These are phyloP conservation scores for Citrullus amarus DNA, from an alignment of 306 rosid genomes.

Conservation along the genomic window DNA sequence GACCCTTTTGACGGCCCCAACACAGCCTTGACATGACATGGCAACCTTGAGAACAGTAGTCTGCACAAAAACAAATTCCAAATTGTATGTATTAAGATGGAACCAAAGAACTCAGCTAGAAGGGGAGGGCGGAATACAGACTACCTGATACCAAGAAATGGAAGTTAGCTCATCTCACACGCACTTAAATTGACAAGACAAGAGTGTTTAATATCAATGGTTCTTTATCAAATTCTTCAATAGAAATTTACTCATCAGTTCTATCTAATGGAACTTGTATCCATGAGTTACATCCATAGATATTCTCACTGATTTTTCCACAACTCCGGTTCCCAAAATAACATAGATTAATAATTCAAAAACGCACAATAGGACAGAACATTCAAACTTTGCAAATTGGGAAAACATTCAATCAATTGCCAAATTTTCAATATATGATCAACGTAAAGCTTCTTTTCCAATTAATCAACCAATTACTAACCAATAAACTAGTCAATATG, in stretches of 20 bases:
- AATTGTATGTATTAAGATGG: not conserved
- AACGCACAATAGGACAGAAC: not conserved
- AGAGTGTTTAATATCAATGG: not conserved
- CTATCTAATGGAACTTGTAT: not conserved
- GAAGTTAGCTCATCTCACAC: not conserved
- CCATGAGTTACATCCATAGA: not conserved
- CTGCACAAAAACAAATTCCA: slow-evolving; percentile 25
- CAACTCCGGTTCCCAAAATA: not conserved
- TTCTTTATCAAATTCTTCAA: not conserved
- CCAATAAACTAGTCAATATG: not conserved
- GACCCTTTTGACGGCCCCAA: slow-evolving; percentile 87
- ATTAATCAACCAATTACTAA: not conserved
- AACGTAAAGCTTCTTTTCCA: not conserved
- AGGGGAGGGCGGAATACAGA: not conserved
- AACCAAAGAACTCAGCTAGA: not conserved
- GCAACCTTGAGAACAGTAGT: slow-evolving; percentile 82
- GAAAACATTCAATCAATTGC: not conserved
- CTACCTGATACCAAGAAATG: not conserved
- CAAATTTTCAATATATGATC: not conserved
- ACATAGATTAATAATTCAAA: not conserved
- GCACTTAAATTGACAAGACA: not conserved
- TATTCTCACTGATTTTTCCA: not conserved
- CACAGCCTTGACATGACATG: slow-evolving; percentile 89
- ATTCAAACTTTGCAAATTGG: not conserved
- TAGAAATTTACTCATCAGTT: not conserved